Percentiles rank a stretch among this genome's conserved stretches.
These are phyloP conservation scores for Posidonia australis DNA, from an alignment of 106 monocot species.

Conservation along the genomic window DNA sequence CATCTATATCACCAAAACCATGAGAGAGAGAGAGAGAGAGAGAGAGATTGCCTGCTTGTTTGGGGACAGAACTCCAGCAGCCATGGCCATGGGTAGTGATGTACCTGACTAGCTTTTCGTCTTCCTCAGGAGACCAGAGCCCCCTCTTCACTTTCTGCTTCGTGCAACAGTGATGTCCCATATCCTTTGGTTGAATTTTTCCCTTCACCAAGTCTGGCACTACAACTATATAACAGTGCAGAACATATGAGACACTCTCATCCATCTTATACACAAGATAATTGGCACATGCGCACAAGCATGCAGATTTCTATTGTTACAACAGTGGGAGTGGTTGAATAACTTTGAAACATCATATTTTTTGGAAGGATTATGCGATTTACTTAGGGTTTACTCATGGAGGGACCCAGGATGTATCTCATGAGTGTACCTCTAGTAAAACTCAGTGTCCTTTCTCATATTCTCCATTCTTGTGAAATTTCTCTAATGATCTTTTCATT, in stretches of 20 bases:
- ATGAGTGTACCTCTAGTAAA: too few species aligned
- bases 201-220: too few species aligned
- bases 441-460: too few species aligned
- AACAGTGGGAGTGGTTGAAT: neutral
- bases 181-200: neutral
- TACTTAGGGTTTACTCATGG: conserved; percentile 12
- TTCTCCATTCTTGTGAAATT: too few species aligned
- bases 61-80: conserved; percentile 19
- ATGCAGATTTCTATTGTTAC: neutral
- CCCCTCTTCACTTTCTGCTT: conserved; percentile 20
- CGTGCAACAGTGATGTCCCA: conserved; percentile 21
- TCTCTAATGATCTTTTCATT: too few species aligned
- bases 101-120: conserved; percentile 14
- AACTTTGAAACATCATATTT: neutral
- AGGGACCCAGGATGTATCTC: conserved; percentile 9
- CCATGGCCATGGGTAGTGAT: conserved; percentile 15
- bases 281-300: neutral
- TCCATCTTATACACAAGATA: neutral
- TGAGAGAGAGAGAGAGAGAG: neutral
- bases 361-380: neutral
- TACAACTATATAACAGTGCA: neutral
- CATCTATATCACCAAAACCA: neutral
- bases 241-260: neutral
- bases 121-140: conserved; percentile 20
- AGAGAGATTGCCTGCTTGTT: conserved; percentile 8